phyloP scores from a whole-genome alignment of 495 filamentous ascomycete species.

The Cercophora scortea region DNA sequence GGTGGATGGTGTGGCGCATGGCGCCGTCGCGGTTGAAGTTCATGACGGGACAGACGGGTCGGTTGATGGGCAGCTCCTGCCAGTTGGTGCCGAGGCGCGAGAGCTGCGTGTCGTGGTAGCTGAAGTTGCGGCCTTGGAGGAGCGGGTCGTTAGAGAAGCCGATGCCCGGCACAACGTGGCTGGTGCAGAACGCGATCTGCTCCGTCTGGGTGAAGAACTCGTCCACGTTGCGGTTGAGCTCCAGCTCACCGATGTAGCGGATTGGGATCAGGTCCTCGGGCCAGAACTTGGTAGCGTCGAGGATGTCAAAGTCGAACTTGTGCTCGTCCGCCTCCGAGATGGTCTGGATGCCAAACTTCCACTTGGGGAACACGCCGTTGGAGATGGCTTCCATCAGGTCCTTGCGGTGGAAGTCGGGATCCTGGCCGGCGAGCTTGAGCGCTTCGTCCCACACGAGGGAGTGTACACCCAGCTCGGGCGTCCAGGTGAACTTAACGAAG shows the following conservation, averaged over 20 bases:
- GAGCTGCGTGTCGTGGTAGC: slow-evolving; percentile 81
- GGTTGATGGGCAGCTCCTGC: slow-evolving; percentile 81
- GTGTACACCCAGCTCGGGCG: slow-evolving; percentile 71
- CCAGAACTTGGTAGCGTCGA: slow-evolving; percentile 91
- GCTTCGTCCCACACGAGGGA: slow-evolving; percentile 87
- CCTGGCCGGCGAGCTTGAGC: slow-evolving; percentile 70
- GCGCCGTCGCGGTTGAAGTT: slow-evolving; percentile 72
- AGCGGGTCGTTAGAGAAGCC: slow-evolving; percentile 82
- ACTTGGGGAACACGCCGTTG: slow-evolving; percentile 62
- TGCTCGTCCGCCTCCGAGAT: slow-evolving; percentile 64
- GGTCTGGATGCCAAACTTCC: slow-evolving; percentile 76
- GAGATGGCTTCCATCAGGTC: slow-evolving; percentile 79
- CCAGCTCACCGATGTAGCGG: slow-evolving; percentile 71
- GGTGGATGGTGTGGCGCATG: slow-evolving; percentile 47
- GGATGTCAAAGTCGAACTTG: slow-evolving; percentile 83
- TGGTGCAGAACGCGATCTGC: slow-evolving; percentile 78
- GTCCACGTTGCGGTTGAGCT: slow-evolving; percentile 75
- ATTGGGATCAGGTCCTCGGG: slow-evolving; percentile 77
- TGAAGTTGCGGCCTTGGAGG: slow-evolving; percentile 78
- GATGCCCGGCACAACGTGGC: slow-evolving; percentile 79
- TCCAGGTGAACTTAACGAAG: slow-evolving; percentile 81
- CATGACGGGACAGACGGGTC: slow-evolving; percentile 66
- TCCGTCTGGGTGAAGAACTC: slow-evolving; percentile 85
- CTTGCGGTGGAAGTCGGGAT: slow-evolving; percentile 84
- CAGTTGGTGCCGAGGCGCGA: slow-evolving; percentile 77